Evolutionary conservation across 345 rosid species (phyloP).

Genomic region (Eucalyptus pauciflora): DNA sequence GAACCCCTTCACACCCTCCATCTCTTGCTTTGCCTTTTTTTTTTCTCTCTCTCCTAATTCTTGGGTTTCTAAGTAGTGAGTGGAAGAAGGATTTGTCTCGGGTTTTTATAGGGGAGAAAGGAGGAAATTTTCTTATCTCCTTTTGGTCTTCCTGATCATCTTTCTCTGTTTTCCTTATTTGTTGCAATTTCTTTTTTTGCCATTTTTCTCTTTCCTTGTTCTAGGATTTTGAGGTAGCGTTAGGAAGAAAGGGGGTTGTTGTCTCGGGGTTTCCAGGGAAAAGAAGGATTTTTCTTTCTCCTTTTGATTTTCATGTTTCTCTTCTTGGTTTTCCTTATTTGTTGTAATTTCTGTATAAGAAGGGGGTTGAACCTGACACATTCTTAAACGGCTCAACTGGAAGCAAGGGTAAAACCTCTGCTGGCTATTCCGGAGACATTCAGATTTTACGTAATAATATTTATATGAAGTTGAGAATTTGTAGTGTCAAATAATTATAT

Average conservation of each 20-base stretch:
- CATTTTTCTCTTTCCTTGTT: not conserved
- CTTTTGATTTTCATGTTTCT: not conserved
- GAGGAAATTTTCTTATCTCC: not conserved
- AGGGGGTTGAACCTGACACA: too few relatives aligned
- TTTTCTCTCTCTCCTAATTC: not conserved
- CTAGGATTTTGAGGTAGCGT: not conserved
- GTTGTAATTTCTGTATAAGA: not conserved
- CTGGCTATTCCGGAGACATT: too few relatives aligned
- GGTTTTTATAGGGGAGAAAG: not conserved
- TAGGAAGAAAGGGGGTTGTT: not conserved
- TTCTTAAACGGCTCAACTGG: too few relatives aligned
- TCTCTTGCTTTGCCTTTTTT: conserved; percentile 32
- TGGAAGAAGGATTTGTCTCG: not conserved
- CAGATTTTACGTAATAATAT: too few relatives aligned
- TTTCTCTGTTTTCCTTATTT: not conserved
- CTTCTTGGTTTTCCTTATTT: not conserved
- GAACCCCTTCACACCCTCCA: conserved; percentile 62
- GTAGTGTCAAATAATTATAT: too few relatives aligned
- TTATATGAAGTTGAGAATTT: too few relatives aligned
- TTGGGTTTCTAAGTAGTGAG: not conserved
- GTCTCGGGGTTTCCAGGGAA: not conserved
- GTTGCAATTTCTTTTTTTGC: not conserved
- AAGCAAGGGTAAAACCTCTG: too few relatives aligned
- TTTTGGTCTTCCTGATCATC: not conserved
- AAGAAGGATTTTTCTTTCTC: not conserved